Percentiles rank a stretch among this genome's conserved stretches.
Evolutionary conservation across 176 grass and related monocot genomes (phyloP).

Genomic region (Cenchrus purpureus): DNA sequence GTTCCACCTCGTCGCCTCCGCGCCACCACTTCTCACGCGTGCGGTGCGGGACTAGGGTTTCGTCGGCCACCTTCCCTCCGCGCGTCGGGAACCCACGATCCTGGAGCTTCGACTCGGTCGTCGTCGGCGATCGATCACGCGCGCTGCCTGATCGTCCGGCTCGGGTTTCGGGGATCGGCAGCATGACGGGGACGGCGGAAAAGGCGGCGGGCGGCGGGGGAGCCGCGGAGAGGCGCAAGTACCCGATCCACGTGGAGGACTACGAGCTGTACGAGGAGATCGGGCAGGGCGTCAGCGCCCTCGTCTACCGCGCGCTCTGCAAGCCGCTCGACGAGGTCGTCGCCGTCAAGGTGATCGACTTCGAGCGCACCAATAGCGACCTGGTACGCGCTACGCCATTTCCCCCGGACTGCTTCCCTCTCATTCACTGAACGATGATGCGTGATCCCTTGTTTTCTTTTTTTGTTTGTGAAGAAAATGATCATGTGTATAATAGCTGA

Average conservation of each 20-base stretch:
- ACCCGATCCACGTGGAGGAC: constrained; percentile 75
- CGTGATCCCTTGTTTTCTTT: background rate
- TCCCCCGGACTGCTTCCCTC: background rate
- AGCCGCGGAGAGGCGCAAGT: constrained; percentile 65
- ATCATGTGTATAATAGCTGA: background rate
- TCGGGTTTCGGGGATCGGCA: background rate
- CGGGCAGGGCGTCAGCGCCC: constrained; percentile 84
- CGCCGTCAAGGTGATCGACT: constrained; percentile 94
- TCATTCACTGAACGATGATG: background rate
- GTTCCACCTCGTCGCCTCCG: background rate
- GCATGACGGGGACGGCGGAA: constrained; percentile 29
- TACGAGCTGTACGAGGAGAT: constrained; percentile 91
- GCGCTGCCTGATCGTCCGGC: background rate
- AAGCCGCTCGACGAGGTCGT: constrained; percentile 66
- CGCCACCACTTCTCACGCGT: constrained; percentile 1
- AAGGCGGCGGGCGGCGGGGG: constrained; percentile 26
- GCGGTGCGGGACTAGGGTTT: constrained; percentile 29
- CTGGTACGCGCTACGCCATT: constrained; percentile 46
- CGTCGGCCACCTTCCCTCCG: background rate
- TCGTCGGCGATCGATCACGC: background rate
- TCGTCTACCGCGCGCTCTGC: constrained; percentile 84
- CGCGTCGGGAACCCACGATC: background rate
- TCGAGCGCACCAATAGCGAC: constrained; percentile 90
- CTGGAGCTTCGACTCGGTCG: background rate
- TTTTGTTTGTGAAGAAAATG: background rate